A percentile compares a stretch with the other conserved stretches of the same genome.
phyloP scores from a whole-genome alignment of 1,284 basidiomycete genomes.

The Fomitiporia mediterranea region DNA sequence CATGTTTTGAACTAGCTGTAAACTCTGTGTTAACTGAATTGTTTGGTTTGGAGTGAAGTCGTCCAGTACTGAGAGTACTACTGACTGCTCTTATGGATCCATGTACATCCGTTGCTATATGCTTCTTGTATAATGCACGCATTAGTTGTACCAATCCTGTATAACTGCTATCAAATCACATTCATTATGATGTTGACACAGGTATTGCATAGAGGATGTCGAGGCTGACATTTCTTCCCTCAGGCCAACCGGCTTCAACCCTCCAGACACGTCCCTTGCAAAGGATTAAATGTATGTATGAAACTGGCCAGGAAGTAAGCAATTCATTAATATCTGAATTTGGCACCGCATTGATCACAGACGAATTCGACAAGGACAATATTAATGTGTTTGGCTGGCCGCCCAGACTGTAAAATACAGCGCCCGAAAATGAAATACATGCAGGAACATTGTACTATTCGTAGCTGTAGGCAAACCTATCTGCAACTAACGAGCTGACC shows the following conservation, averaged over 20 bases:
- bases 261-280: constrained; percentile 52
- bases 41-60: no score
- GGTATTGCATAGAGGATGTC: no score
- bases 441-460: constrained; percentile 44
- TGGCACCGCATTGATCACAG: constrained; percentile 58
- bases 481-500: constrained; percentile 38
- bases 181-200: no score
- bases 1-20: background rate
- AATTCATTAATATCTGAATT: constrained; percentile 62
- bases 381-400: constrained; percentile 41
- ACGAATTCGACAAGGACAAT: constrained; percentile 54
- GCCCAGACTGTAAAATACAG: constrained; percentile 36
- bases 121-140: no score
- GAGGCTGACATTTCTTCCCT: constrained; percentile 62
- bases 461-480: constrained; percentile 53
- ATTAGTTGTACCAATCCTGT: no score
- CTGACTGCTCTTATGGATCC: no score
- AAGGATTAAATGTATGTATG: constrained; percentile 52
- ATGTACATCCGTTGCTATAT: no score
- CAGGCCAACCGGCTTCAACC: constrained; percentile 41
- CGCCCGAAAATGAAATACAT: constrained; percentile 37
- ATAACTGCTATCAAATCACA: no score
- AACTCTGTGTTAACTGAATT: no score
- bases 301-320: constrained; percentile 43
- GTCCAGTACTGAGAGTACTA: no score